phyloP scores from a whole-genome alignment of 2,329 filamentous ascomycete genomes.

The Stagonosporopsis tanaceti region DNA sequence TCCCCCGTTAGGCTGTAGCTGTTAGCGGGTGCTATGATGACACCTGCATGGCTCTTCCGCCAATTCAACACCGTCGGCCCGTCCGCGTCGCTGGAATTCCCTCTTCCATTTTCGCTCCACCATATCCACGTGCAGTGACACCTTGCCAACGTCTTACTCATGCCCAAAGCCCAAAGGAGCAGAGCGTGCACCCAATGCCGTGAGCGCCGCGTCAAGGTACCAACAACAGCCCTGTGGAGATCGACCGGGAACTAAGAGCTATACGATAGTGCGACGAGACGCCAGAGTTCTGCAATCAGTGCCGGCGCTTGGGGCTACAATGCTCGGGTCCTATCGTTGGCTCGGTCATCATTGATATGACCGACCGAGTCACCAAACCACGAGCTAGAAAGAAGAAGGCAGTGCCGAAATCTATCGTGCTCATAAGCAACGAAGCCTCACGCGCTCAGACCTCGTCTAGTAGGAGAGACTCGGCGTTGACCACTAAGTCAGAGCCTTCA shows the following conservation, averaged over 20 bases:
- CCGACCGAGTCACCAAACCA: slow-evolving; percentile 40
- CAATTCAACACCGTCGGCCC: slow-evolving; percentile 18
- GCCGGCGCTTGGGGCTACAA: slow-evolving; percentile 36
- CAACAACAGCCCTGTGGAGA: slow-evolving; percentile 14
- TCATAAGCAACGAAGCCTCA: slow-evolving; percentile 3
- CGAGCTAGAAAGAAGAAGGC: slow-evolving; percentile 35
- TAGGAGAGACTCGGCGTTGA: slow-evolving; percentile 11
- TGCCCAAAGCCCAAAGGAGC: slow-evolving; percentile 42
- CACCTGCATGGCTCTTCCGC: slow-evolving; percentile 15
- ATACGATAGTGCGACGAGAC: slow-evolving; percentile 44
- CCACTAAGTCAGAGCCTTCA: slow-evolving; percentile 6
- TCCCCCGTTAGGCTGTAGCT: slow-evolving; percentile 12
- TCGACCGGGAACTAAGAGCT: slow-evolving; percentile 20
- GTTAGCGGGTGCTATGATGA: slow-evolving; percentile 22
- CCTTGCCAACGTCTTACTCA: slow-evolving; percentile 16
- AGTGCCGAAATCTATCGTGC: slow-evolving; percentile 8
- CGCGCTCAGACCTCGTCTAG: background rate
- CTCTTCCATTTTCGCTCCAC: slow-evolving; percentile 22
- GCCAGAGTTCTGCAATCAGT: slow-evolving; percentile 40
- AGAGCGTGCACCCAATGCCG: slow-evolving; percentile 46
- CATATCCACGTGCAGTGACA: slow-evolving; percentile 18
- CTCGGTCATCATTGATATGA: slow-evolving; percentile 49
- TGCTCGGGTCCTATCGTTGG: slow-evolving; percentile 44
- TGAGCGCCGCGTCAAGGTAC: slow-evolving; percentile 46
- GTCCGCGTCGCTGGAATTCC: slow-evolving; percentile 25